A percentile compares a stretch with the other conserved stretches of the same genome.
Evolutionary conservation across 805 yeast genomes (phyloP).

Genomic region (Wickerhamiella sorbophila): DNA sequence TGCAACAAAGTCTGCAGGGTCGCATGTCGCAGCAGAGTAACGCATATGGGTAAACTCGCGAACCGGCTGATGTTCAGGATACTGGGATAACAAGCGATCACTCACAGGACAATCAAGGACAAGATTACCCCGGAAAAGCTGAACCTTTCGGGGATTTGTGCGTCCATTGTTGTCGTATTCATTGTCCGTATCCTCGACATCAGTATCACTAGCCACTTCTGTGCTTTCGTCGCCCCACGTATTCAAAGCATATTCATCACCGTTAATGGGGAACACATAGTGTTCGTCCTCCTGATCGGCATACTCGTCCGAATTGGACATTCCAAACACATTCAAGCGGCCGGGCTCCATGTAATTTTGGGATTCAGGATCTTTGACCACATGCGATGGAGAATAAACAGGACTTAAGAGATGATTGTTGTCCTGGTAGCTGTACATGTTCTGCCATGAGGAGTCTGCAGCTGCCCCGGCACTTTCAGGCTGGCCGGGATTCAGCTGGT

Average conservation of each 20-base stretch:
- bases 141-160: slow-evolving; percentile 31
- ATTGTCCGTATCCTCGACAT: slow-evolving; percentile 7
- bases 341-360: neutral
- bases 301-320: slow-evolving; percentile 10
- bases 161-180: slow-evolving; percentile 20
- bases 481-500: neutral
- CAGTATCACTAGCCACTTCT: slow-evolving; percentile 8
- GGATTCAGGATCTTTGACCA: neutral
- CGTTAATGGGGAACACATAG: slow-evolving; percentile 26
- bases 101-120: slow-evolving; percentile 84
- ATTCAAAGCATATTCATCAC: slow-evolving; percentile 27
- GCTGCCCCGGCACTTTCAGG: neutral
- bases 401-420: neutral
- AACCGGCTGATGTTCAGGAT: slow-evolving; percentile 34
- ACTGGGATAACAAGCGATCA: slow-evolving; percentile 44
- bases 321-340: slow-evolving; percentile 2
- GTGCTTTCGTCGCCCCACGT: slow-evolving; percentile 18
- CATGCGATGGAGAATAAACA: neutral
- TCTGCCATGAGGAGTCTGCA: neutral
- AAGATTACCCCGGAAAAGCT: slow-evolving; percentile 59
- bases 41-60: slow-evolving; percentile 76
- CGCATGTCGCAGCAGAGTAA: slow-evolving; percentile 88
- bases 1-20: slow-evolving; percentile 53
- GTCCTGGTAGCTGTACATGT: neutral
- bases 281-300: slow-evolving; percentile 22